Percentiles rank a stretch among this genome's conserved stretches.
Evolutionary conservation across 257 asterid genomes (phyloP).

Genomic region (Vinca minor): DNA sequence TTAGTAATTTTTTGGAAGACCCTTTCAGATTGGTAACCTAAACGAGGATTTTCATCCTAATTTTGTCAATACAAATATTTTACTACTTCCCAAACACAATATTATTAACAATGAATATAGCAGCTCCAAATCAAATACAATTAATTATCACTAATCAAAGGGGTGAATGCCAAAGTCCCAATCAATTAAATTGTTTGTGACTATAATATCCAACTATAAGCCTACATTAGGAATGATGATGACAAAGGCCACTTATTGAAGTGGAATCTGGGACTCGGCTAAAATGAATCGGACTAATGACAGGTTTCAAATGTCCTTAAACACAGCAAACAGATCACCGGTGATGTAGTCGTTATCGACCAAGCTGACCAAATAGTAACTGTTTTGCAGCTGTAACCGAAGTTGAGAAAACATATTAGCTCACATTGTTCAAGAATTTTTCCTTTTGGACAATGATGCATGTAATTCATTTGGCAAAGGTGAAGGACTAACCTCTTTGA

Average conservation of each 20-base stretch:
- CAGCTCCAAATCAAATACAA: not conserved
- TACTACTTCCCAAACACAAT: no score
- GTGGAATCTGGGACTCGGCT: not conserved
- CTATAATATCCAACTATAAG: not conserved
- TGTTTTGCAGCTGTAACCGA: conserved; percentile 54
- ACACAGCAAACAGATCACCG: conserved; percentile 73
- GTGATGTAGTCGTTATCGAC: conserved; percentile 76
- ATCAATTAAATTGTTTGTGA: conserved; percentile 6
- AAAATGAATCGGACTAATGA: not conserved
- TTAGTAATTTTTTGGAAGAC: no score
- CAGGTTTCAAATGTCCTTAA: conserved; percentile 47
- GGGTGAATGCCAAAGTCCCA: conserved; percentile 5
- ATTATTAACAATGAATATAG: not conserved
- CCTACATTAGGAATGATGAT: conserved; percentile 5
- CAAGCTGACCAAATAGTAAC: conserved; percentile 81
- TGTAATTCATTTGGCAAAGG: not conserved
- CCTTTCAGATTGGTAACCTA: no score
- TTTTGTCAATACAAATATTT: no score
- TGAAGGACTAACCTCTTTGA: conserved; percentile 57
- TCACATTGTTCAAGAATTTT: no score
- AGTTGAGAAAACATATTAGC: not conserved
- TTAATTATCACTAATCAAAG: not conserved
- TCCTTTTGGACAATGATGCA: no score
- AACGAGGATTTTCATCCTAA: no score
- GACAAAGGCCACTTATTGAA: not conserved